Evolutionary conservation across 768 basidiomycete species (phyloP), one percentile per base, ranked within the genome.

Genomic region (Leucocoprinus birnbaumii): DNA sequence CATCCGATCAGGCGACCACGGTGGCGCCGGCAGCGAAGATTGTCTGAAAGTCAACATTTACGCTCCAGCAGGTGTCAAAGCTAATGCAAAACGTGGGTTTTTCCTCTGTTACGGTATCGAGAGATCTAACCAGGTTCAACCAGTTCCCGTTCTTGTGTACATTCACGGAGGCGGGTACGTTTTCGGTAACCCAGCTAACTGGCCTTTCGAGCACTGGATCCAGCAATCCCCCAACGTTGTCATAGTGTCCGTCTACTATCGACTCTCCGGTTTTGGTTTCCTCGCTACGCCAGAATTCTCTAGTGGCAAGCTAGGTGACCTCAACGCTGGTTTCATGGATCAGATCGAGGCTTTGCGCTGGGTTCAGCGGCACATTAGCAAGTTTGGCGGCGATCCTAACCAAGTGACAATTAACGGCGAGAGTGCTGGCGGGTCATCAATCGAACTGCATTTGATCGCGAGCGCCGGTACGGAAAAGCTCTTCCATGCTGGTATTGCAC

Each of bases 41-140:
- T 87, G 84, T 58, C 65, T 87, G 31, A 85, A 86, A 46, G 69
- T 86, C n/a, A 84, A 87, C 62, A 73, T 87, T 11, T 86, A 86
- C 54, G 67, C 80, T 9, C 85, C 85, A 2, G 67, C 71, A 5
- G 73, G 74, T 6, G 74, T 77, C 2, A 78, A 73, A 31, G 60
- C 65, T 22, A 71, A 75, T 1, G 78, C 77, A 57, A 75, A 80
- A 27, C 60, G 83, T 84, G 56, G 60, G 24, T 8, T 7, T n/a
- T 35, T 6, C 35, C 16, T 13, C 3, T 6, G 35, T 22, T 22
- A n/a, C n/a, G n/a, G 35, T 16, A 4, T 14, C 16, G 47, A 3
- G 31, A 25, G 37, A 40, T 42, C 14, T 24, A 25, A 38, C n/a
- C 9, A n/a, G 38, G 3, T 38, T 38, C 48, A 16, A 18, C 10